A percentile compares a stretch with the other conserved stretches of the same genome.
phyloP scores from a whole-genome alignment of 768 basidiomycete species.

The Mrakia frigida region DNA sequence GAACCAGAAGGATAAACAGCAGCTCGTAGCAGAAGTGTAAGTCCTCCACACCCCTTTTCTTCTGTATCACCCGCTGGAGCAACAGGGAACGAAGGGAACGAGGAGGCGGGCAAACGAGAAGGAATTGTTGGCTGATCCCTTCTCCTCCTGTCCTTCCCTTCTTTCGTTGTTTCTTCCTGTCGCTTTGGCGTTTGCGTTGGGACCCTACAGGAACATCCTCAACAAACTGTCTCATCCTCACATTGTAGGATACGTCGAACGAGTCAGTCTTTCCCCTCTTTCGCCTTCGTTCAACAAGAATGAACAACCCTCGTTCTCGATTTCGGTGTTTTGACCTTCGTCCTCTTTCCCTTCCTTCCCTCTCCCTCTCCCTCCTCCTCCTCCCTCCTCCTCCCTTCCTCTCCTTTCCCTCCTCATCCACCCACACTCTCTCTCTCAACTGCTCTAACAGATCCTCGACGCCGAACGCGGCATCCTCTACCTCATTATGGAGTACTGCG shows the following conservation, averaged over 20 bases:
- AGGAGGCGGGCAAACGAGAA: neutral
- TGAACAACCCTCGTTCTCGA: neutral
- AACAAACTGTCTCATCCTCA: constrained; percentile 92
- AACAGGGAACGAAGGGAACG: neutral
- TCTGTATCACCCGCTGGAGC: neutral
- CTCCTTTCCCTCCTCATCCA: neutral
- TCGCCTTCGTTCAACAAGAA: neutral
- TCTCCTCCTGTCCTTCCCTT: neutral
- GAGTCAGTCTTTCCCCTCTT: constrained; percentile 44
- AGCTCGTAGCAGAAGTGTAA: constrained; percentile 96
- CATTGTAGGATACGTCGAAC: constrained; percentile 92
- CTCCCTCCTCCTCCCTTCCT: too few relatives aligned
- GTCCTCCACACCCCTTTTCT: constrained; percentile 42
- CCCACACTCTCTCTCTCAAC: neutral
- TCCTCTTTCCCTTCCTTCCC: constrained; percentile 32
- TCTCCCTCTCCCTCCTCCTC: neutral
- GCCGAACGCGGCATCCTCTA: constrained; percentile 84
- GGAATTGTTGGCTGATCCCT: constrained; percentile 18
- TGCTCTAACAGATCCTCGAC: constrained; percentile 61
- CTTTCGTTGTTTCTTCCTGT: neutral
- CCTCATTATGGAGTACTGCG: constrained; percentile 99
- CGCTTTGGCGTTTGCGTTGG: too few relatives aligned
- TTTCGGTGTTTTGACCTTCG: constrained; percentile 33
- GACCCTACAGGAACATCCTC: constrained; percentile 71
- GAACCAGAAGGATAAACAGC: constrained; percentile 91